Conservation (phyloP, 2,329 filamentous ascomycete species). For the Lecanoromycetidae sp. region DNA sequence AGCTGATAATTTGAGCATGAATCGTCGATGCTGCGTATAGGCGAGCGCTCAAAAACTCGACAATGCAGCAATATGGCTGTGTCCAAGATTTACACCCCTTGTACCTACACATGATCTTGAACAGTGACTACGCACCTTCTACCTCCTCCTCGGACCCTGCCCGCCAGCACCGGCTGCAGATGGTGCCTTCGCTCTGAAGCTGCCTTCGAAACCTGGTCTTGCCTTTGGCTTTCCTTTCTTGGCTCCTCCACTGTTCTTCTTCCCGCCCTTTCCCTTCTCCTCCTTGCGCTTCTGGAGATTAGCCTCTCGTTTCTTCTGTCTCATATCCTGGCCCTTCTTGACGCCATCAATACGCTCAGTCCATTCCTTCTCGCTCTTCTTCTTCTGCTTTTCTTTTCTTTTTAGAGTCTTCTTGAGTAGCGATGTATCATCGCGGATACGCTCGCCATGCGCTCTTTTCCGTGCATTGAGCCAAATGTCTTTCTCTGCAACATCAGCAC, state of each 20-base stretch:
- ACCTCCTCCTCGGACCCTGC: slow-evolving; percentile 1
- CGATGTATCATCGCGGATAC: slow-evolving; percentile 73
- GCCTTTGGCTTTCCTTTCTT: slow-evolving; percentile 43
- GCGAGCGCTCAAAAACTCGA: neutral
- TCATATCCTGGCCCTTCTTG: slow-evolving; percentile 61
- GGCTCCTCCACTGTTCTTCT: slow-evolving; percentile 43
- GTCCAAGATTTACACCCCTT: no score
- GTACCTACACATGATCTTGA: no score
- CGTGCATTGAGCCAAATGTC: slow-evolving; percentile 88
- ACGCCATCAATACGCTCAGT: slow-evolving; percentile 60
- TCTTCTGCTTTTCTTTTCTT: slow-evolving; percentile 79
- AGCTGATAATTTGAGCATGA: neutral
- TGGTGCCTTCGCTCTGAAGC: slow-evolving; percentile 48
- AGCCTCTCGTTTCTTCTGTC: slow-evolving; percentile 70
- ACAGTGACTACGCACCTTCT: neutral
- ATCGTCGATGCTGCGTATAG: neutral
- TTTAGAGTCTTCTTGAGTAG: slow-evolving; percentile 90
- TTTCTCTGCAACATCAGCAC: slow-evolving; percentile 80
- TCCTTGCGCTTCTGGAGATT: slow-evolving; percentile 65
- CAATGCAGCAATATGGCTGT: no score
- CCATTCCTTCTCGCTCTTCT: slow-evolving; percentile 87
- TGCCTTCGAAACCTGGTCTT: slow-evolving; percentile 59
- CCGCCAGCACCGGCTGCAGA: neutral
- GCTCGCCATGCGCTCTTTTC: slow-evolving; percentile 77
- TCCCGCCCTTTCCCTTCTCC: slow-evolving; percentile 38